Evolutionary conservation across 208 protist species (phyloP).

Genomic region (Acanthamoeba royreba): DNA sequence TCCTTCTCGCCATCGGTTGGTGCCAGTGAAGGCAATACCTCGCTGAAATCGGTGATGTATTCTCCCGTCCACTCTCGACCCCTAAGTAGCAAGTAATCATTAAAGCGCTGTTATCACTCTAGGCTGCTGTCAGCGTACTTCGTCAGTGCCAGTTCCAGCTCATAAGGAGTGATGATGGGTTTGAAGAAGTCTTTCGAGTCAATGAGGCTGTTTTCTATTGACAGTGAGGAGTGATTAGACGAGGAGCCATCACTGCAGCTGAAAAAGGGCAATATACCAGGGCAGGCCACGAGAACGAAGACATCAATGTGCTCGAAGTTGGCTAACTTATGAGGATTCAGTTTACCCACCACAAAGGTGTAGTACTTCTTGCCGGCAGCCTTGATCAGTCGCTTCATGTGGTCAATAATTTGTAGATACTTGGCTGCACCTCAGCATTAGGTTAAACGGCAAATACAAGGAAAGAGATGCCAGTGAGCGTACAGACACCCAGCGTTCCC

Average conservation of each 20-base stretch:
- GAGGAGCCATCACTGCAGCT: not conserved
- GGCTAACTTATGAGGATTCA: conserved; percentile 77
- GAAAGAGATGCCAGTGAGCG: not conserved
- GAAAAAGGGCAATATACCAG: not conserved
- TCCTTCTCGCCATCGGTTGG: not conserved
- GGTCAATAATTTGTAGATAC: conserved; percentile 61
- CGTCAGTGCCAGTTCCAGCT: conserved; percentile 68
- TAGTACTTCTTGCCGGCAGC: conserved; percentile 69
- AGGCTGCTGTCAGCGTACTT: not conserved
- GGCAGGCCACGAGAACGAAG: conserved; percentile 36
- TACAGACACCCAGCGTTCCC: conserved; percentile 69
- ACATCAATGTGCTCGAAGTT: conserved; percentile 69
- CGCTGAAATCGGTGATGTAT: conserved; percentile 64
- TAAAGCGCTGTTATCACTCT: not conserved
- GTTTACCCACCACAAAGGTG: conserved; percentile 73
- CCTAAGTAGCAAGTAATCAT: conserved; percentile 31
- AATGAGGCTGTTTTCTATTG: conserved; percentile 67
- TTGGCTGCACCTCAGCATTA: conserved; percentile 1
- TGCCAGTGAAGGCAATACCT: conserved; percentile 35
- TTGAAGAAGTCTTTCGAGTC: conserved; percentile 73
- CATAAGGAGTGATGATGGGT: conserved; percentile 77
- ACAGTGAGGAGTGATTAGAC: not conserved
- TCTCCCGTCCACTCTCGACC: conserved; percentile 66
- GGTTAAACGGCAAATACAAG: not conserved
- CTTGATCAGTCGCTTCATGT: conserved; percentile 62